Base-by-base conservation (phyloP, 805 yeast species). In the Tetrapisispora taiwanensis region DNA sequence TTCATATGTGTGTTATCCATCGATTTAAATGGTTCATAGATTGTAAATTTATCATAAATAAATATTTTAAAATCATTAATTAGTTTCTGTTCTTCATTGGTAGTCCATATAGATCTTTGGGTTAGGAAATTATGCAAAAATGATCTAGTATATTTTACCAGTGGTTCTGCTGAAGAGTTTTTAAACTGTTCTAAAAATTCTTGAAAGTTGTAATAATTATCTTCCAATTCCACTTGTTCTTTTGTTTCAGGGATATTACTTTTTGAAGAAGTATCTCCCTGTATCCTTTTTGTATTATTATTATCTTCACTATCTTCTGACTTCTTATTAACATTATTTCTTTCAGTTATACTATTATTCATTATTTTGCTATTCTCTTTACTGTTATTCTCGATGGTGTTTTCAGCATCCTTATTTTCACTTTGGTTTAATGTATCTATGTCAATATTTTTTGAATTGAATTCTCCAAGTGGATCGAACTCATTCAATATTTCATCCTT, bases 71-170 rank as follows among this genome's bases (percentile, higher is more conserved):
- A 92, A 56, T 94, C 96, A 28, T 63, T 67, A 0, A 89, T 71
- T 26, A 89, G 71, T 59, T 85, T 86, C 17, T 73, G 72, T 63
- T 90, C 94, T 60, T 92, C 97, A 6, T 73, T 70, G 1, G 81
- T 74, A 0, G 83, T 73, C 82, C 95, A 86, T 1, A 74, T 69
- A 41, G 75, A 77, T 48, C 79, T 75, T 40, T 75, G 69, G 42
- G 58, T 54, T 3, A 50, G 50, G 52, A 90, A 92, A 45, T 87
- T 90, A 36, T 72, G 74, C 37, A 94, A 65, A 54, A 92, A 94
- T 1, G 95, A 86, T 53, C 82, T 79, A 34, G 89, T 75, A 57
- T 90, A 92, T 46, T 86, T 75, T 6, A 89, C 88, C 31, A 88
- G 74, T 0, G 97, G 97, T 46, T 86, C 95, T 5, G 97, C 96